Percentiles rank a stretch among this genome's conserved stretches.
phyloP scores from a whole-genome alignment of 768 basidiomycete genomes.

The Agrocybe chaxingu region DNA sequence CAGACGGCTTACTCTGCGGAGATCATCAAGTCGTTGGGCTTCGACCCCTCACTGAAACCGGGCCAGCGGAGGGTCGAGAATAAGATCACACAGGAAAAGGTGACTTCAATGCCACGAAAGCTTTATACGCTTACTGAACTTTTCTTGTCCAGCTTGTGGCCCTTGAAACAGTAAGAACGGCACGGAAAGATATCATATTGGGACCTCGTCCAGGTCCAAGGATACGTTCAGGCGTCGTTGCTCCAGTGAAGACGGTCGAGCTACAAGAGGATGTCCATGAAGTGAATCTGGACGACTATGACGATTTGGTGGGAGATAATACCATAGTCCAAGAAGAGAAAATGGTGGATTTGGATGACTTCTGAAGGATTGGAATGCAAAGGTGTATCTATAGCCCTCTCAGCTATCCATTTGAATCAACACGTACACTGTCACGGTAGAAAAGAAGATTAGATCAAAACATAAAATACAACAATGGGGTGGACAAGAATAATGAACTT shows the following conservation, averaged over 20 bases:
- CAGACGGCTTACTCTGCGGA: constrained; percentile 53
- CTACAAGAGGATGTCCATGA: neutral
- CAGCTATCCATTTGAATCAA: no score
- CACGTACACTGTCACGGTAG: no score
- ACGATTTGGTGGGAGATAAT: constrained; percentile 1
- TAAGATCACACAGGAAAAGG: constrained; percentile 54
- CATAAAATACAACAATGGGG: no score
- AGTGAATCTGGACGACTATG: constrained; percentile 3
- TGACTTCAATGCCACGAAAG: neutral
- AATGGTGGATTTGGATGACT: constrained; percentile 47
- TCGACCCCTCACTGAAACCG: constrained; percentile 66
- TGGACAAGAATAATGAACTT: no score
- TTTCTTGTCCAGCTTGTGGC: constrained; percentile 44
- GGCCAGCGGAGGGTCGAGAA: constrained; percentile 41
- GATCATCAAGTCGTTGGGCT: constrained; percentile 71
- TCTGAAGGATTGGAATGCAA: constrained; percentile 10
- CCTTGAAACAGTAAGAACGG: constrained; percentile 48
- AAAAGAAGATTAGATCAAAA: no score
- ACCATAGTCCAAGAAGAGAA: constrained; percentile 15
- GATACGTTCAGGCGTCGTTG: neutral
- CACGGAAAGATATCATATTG: constrained; percentile 53
- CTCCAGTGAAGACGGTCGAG: constrained; percentile 21
- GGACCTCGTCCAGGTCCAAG: constrained; percentile 61
- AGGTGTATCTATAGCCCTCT: no score
- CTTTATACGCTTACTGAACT: neutral